Base-by-base conservation (phyloP, 345 rosid genomes). In the Sonneratia alba region DNA sequence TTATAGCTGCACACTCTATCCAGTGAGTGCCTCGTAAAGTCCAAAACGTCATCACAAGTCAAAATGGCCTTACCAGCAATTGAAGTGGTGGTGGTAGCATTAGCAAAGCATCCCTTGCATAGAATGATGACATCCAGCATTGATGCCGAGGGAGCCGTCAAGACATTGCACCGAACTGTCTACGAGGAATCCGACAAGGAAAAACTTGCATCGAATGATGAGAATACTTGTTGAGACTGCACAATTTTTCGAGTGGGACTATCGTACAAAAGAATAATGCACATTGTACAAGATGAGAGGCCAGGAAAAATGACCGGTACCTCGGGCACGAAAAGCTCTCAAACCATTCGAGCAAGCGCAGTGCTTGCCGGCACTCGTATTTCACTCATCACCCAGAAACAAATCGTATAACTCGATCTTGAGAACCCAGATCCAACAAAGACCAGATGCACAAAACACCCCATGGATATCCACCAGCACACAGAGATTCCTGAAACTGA, bases 241-340 rank as follows among this genome's bases (percentile, higher is more conserved):
- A 34, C 66, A 62, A 62, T 12, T 27, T 32, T 62, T 34, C 38
- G 19, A 62, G 66, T 27, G 66, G 66, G 66, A 34, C 12, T 62
- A 62, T 62, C 66, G 11, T 62, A 62, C 66, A 66, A 63, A 69
- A 42, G 70, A 74, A 68, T 67, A 71, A 45, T 43, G 21, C 51
- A 45, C 10, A 18, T 48, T 47, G 43, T 68, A 68, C 71, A 68
- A 47, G 57, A 36, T 69, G 36, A 15, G 71, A 55, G 66, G 66
- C 66, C 37, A 15, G 66, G 18, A 8, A 62, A 34, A 14, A 62
- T 13, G 13, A 59, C 64, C 21, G 64, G 15, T 53, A 53, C 59
- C 59, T 53, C 59, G 59, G 59, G 6, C n/a, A 19, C 4, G 59
- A 53, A 53, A 53, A 18, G 22, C 59, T 19, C 63, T 53, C 22